phyloP scores from a whole-genome alignment of 176 grass and related monocot genomes.

The barley (Hordeum vulgare) region DNA sequence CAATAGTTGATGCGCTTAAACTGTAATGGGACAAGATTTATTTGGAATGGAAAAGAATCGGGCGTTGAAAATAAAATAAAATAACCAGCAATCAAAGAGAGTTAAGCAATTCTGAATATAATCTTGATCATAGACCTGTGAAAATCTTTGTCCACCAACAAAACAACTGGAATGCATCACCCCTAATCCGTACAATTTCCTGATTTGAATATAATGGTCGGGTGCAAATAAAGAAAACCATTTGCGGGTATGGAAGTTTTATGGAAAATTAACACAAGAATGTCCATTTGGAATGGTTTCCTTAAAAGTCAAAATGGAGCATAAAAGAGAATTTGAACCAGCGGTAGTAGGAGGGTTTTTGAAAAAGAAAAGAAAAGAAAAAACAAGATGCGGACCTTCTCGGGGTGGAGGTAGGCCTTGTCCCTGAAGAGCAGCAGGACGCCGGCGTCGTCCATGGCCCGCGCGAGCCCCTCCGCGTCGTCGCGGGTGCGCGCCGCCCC shows the following conservation, averaged over 20 bases:
- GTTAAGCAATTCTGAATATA: not conserved
- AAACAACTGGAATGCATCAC: not conserved
- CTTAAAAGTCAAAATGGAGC: not conserved
- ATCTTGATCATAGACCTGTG: not conserved
- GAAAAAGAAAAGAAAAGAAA: too few relatives aligned
- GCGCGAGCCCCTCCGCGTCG: slow-evolving; percentile 37
- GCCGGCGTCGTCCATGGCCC: slow-evolving; percentile 47
- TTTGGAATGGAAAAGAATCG: too few relatives aligned
- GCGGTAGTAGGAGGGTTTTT: not conserved
- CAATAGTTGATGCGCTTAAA: too few relatives aligned
- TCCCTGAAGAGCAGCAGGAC: slow-evolving; percentile 58
- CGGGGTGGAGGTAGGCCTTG: slow-evolving; percentile 63
- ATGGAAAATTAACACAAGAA: not conserved
- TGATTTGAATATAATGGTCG: not conserved
- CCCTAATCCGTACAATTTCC: not conserved
- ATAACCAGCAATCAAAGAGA: not conserved
- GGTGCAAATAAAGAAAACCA: not conserved
- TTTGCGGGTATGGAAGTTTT: not conserved
- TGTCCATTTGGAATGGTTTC: not conserved
- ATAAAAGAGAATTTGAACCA: not conserved
- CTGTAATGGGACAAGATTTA: too few relatives aligned
- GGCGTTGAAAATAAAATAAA: not conserved
- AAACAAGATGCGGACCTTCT: slow-evolving; percentile 36
- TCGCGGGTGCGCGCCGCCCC: slow-evolving; percentile 41
- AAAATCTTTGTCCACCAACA: not conserved